Base-by-base conservation (phyloP, 164 flowering plant species). In the Buxus sempervirens region DNA sequence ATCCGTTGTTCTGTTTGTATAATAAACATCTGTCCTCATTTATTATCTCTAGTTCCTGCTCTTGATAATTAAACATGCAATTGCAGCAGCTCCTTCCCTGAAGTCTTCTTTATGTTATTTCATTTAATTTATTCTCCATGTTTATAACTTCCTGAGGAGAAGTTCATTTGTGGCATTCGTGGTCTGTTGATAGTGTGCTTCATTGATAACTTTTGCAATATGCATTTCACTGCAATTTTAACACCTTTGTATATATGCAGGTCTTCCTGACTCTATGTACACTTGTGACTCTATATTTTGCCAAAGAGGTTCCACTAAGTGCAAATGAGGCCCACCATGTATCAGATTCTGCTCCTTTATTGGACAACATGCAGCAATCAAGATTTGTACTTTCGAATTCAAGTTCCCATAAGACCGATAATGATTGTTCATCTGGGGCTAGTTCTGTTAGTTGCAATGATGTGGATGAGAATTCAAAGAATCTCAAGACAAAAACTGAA, bases 261-360 rank as follows among this genome's bases (percentile, higher is more conserved):
- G 78, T 89, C 26, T 90, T 92, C 79, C 84, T 95, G 60, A 70
- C 86, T 9, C 57, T 95, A 1, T 95, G 99, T 76, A 92, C 99
- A 13, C 75, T 86, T 60, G 90, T 90, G 69, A 92, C 99, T 16
- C 70, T 95, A 54, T 88, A 84, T 82, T 95, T 88, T 80, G 97
- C 97, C 24, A 74, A 85, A 71, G 99, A 95, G 81, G 83, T 90
- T 71, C 97, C 97, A 18, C 77, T 86, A 41, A 68, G 55, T 18
- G 67, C 57, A 26, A 77, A 67, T 57, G 77, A 81, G 41, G 77
- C 75, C 13, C 78, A 72, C 16, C 77, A 55, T 42, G 55, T 80
- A 79, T 78, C 91, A 66, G 99, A 95, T 83, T 82, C 94, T 69
- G 94, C 86, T 55, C 97, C 97, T 67, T 82, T 95, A 51, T 75